Percentiles rank a stretch among this genome's conserved stretches.
phyloP scores from a whole-genome alignment of 805 yeast genomes.

The Schwanniomyces occidentalis region DNA sequence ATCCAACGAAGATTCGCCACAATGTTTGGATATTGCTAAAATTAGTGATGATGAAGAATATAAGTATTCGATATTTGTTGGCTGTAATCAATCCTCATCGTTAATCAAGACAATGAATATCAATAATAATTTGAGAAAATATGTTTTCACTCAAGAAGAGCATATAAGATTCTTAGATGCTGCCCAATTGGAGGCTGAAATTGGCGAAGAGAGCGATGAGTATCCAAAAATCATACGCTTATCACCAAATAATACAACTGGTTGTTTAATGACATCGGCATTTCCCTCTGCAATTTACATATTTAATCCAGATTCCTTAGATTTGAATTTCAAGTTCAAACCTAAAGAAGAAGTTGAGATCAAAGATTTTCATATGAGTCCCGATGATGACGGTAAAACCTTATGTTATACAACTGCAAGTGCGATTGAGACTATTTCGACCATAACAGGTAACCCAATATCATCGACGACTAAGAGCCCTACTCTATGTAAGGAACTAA shows the following conservation, averaged over 20 bases:
- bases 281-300: conserved; percentile 64
- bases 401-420: conserved; percentile 62
- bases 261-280: conserved; percentile 68
- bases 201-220: conserved; percentile 42
- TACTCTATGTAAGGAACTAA: conserved; percentile 20
- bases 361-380: conserved; percentile 67
- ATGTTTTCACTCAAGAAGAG: conserved; percentile 52
- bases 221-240: conserved; percentile 65
- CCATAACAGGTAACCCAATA: conserved; percentile 44
- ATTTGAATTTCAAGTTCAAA: conserved; percentile 52
- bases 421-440: conserved; percentile 52
- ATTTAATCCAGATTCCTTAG: conserved; percentile 56
- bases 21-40: conserved; percentile 60
- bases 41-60: conserved; percentile 25
- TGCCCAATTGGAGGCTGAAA: conserved; percentile 54
- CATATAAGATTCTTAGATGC: conserved; percentile 62
- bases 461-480: conserved; percentile 22
- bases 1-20: conserved; percentile 82
- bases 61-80: conserved; percentile 59
- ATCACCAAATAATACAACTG: conserved; percentile 58
- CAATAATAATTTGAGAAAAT: conserved; percentile 74
- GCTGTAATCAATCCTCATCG: conserved; percentile 70
- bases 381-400: conserved; percentile 56
- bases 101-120: conserved; percentile 55
- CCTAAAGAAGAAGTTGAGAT: conserved; percentile 51